phyloP scores from a whole-genome alignment of 495 filamentous ascomycete genomes.

The Penicillium antarcticum region DNA sequence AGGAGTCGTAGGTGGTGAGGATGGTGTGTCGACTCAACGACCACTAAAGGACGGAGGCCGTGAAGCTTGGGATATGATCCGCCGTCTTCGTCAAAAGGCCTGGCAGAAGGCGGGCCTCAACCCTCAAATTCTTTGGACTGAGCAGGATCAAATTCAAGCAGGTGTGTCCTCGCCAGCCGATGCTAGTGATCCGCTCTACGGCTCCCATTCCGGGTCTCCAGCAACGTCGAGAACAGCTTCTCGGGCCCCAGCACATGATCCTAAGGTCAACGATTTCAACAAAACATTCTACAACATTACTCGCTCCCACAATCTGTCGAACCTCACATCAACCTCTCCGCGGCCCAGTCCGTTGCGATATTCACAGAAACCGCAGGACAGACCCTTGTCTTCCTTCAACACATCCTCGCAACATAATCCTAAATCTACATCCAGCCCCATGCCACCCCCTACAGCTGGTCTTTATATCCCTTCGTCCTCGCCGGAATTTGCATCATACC shows the following conservation, averaged over 20 bases:
- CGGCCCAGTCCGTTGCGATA: conserved; percentile 29
- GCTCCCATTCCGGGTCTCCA: conserved; percentile 7
- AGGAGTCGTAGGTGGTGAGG: conserved; percentile 49
- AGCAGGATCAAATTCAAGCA: conserved; percentile 43
- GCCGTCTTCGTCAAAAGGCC: conserved; percentile 47
- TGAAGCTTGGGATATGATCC: conserved; percentile 56
- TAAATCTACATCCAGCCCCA: conserved; percentile 10
- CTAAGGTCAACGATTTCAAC: conserved; percentile 30
- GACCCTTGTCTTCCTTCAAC: conserved; percentile 7
- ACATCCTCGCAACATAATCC: conserved; percentile 6
- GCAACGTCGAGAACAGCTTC: not conserved
- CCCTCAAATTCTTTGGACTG: conserved; percentile 45
- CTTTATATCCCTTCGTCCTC: conserved; percentile 5
- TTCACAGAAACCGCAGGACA: conserved; percentile 15
- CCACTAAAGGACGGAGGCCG: conserved; percentile 51
- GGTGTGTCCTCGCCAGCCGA: conserved; percentile 26
- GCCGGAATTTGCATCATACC: conserved; percentile 8
- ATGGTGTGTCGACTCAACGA: conserved; percentile 43
- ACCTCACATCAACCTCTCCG: conserved; percentile 10
- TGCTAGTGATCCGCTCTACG: conserved; percentile 5
- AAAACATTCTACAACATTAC: conserved; percentile 41
- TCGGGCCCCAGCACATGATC: conserved; percentile 1
- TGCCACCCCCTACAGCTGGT: not conserved
- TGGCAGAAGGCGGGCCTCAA: conserved; percentile 49
- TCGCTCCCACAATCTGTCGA: conserved; percentile 29